Conservation (phyloP, 352 stramenopile genomes). For the Globisporangium paroecandrum region DNA sequence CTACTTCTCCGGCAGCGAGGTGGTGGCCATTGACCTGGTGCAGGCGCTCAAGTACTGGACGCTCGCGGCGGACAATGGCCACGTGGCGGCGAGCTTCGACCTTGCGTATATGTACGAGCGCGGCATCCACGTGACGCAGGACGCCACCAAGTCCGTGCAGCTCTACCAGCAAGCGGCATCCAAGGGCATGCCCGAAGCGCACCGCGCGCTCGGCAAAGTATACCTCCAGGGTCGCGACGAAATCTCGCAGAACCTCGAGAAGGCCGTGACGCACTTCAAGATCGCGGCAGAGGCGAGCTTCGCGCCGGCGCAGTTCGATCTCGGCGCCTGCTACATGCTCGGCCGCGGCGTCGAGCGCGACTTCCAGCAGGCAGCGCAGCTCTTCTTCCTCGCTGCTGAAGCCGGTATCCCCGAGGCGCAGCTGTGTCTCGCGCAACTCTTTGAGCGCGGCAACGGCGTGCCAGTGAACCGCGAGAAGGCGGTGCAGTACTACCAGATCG, state of each 20-base stretch:
- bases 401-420: conserved; percentile 60
- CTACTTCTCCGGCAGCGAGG: conserved; percentile 48
- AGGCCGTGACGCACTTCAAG: conserved; percentile 54
- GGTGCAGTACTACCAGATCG: conserved; percentile 73
- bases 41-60: conserved; percentile 64
- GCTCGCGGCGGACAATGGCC: conserved; percentile 48
- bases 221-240: conserved; percentile 37
- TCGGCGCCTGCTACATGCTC: conserved; percentile 79
- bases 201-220: conserved; percentile 54
- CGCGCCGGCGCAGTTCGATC: conserved; percentile 65
- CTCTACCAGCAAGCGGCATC: conserved; percentile 57
- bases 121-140: conserved; percentile 57
- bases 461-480: conserved; percentile 50
- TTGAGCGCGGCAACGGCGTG: conserved; percentile 59
- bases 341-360: conserved; percentile 60
- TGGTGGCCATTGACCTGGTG: conserved; percentile 27
- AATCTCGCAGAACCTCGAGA: conserved; percentile 17
- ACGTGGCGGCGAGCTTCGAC: conserved; percentile 75
- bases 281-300: conserved; percentile 59
- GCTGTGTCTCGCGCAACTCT: conserved; percentile 73
- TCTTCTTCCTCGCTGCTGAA: conserved; percentile 74
- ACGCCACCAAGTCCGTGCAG: conserved; percentile 51
- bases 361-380: conserved; percentile 48
- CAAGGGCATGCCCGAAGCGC: conserved; percentile 67
- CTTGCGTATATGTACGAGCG: conserved; percentile 73